Base-by-base conservation (phyloP, 148 eudicot genomes). In the Vaccinium corymbosum region DNA sequence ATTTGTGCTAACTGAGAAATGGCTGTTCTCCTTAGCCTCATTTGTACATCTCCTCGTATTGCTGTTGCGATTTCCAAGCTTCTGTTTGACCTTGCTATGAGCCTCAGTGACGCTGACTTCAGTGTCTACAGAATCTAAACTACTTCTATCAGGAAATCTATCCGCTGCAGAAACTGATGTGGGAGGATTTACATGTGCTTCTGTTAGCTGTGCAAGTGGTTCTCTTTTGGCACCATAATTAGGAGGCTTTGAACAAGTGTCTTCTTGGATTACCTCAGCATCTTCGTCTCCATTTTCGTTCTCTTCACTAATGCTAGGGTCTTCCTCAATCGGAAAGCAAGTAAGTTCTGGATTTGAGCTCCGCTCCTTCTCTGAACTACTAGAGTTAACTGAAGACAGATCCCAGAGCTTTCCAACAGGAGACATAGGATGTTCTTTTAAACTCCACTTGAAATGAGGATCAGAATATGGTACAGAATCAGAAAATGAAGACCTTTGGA, bases 271-370 rank as follows among this genome's bases (percentile, higher is more conserved):
- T 81, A 85, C 72, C 75, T 88, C 85, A 57, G 79, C 81, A 35
- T 51, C 80, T 51, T 89, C 95, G 82, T 89, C 86, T 75, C 79
- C 84, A 81, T 86, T 85, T 76, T 56, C 88, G 85, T 86, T 88
- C 86, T 90, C 98, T 84, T 94, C 99, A 73, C 92, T 86, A 53
- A 79, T 81, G 79, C 89, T 89, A 55, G 94, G 91, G 88, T 95
- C 98, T 90, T 95, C 99, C 87, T 93, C 89, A 85, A 97, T 95
- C 55, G 94, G 93, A 84, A 95, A 95, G 89, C 98, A 95, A 71
- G 90, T 90, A 77, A 93, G 92, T 82, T 93, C 98, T 70, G 94
- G 91, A 83, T 94, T 92, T 77, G 88, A 90, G 88, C 91, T 92
- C 55, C 79, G 86, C 64, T 84, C 79, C 89, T 89, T 92, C 81